Evolutionary conservation across 768 basidiomycete species (phyloP).

Genomic region (Boletellus ananiceps): DNA sequence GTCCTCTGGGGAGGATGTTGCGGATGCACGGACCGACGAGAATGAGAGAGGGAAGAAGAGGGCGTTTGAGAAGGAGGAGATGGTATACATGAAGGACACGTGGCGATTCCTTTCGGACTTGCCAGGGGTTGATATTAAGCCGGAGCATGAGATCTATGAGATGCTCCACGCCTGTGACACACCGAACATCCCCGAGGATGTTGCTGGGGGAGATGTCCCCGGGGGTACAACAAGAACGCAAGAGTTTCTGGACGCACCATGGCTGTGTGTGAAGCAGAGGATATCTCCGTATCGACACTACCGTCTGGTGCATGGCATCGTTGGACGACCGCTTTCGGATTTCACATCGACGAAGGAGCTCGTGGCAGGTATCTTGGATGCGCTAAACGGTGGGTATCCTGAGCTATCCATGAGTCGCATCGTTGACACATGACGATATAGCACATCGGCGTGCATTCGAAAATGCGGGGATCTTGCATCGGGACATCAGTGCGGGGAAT

Average conservation of each 20-base stretch:
- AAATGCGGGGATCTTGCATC: no score
- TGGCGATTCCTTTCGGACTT: neutral
- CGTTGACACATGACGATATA: no score
- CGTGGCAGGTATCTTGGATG: neutral
- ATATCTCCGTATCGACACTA: neutral
- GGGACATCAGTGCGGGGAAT: no score
- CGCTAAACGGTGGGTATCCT: neutral
- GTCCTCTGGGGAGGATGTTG: no score
- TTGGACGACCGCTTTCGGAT: neutral
- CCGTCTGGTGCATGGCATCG: neutral
- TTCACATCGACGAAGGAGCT: conserved; percentile 1
- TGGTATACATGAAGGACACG: conserved; percentile 2
- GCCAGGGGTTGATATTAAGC: neutral
- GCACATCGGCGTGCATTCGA: no score
- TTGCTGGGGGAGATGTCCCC: neutral
- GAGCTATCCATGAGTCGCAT: no score
- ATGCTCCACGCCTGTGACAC: neutral
- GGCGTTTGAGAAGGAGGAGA: neutral
- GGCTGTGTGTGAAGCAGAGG: neutral
- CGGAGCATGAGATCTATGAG: conserved; percentile 2
- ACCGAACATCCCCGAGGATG: neutral
- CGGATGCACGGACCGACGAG: no score
- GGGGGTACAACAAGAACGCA: neutral
- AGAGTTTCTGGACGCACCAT: neutral
- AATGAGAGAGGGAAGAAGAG: no score